Percentiles rank a stretch among this genome's conserved stretches.
These are phyloP conservation scores for Didymella pomorum DNA, from an alignment of 2,329 filamentous ascomycete species.

Conservation along the genomic window DNA sequence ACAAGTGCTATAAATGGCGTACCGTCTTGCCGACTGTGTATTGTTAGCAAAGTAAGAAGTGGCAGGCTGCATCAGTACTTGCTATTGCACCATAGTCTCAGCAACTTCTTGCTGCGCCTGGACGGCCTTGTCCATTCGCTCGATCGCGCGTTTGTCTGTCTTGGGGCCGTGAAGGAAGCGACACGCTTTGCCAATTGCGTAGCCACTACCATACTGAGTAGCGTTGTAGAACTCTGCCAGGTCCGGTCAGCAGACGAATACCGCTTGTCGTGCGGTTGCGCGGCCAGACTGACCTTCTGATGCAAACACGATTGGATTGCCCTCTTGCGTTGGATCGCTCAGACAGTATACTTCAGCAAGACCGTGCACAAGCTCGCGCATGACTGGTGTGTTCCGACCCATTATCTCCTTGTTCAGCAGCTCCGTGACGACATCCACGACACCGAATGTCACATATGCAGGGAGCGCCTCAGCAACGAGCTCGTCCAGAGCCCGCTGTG, in stretches of 20 bases:
- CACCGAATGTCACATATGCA: slow-evolving; percentile 72
- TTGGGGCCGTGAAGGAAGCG: slow-evolving; percentile 77
- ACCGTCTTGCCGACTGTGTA: slow-evolving; percentile 67
- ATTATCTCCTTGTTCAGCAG: slow-evolving; percentile 72
- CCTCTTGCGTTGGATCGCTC: slow-evolving; percentile 72
- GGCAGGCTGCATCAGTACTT: slow-evolving; percentile 12
- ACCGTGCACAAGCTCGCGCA: slow-evolving; percentile 72
- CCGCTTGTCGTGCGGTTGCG: background rate
- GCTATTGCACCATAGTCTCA: slow-evolving; percentile 78
- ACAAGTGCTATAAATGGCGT: slow-evolving; percentile 76
- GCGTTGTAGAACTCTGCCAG: slow-evolving; percentile 71
- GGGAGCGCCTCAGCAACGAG: slow-evolving; percentile 72
- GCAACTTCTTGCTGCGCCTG: slow-evolving; percentile 69
- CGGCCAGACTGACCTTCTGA: slow-evolving; percentile 65
- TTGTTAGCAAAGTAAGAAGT: slow-evolving; percentile 3
- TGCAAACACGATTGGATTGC: slow-evolving; percentile 77
- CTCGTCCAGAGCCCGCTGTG: slow-evolving; percentile 66
- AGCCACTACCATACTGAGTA: slow-evolving; percentile 75
- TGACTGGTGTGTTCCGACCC: slow-evolving; percentile 67
- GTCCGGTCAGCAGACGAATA: background rate
- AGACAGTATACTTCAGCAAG: slow-evolving; percentile 78
- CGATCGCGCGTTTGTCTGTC: slow-evolving; percentile 68
- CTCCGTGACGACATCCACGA: slow-evolving; percentile 70
- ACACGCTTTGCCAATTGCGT: slow-evolving; percentile 77
- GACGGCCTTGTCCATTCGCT: slow-evolving; percentile 68